Conservation (phyloP, 1,284 basidiomycete genomes). For the Lentinus polychrous region DNA sequence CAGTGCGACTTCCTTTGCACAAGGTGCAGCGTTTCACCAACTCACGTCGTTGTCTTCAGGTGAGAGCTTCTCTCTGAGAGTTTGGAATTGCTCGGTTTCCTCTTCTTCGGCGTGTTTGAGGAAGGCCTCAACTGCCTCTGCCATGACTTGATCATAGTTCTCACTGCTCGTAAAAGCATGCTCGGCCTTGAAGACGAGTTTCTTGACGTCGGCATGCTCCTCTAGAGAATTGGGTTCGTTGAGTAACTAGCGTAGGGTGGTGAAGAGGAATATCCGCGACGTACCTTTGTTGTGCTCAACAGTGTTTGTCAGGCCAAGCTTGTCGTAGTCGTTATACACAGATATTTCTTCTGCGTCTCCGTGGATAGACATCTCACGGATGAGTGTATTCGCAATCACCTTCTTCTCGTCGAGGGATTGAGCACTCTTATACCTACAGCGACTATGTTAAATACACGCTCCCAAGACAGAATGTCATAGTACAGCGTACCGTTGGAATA, state of each 20-base stretch:
- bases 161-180: slow-evolving; percentile 7
- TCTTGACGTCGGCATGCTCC: slow-evolving; percentile 20
- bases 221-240: slow-evolving; percentile 5
- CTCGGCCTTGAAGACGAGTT: slow-evolving; percentile 17
- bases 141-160: slow-evolving; percentile 17
- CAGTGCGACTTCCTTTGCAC: not conserved
- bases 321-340: slow-evolving; percentile 19
- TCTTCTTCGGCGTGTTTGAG: slow-evolving; percentile 20
- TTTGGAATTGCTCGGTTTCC: slow-evolving; percentile 17
- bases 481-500: slow-evolving; percentile 13
- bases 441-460: not conserved
- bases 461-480: not conserved
- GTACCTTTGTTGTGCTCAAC: slow-evolving; percentile 18
- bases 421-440: slow-evolving; percentile 12
- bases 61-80: slow-evolving; percentile 13
- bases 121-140: slow-evolving; percentile 19
- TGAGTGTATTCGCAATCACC: slow-evolving; percentile 20
- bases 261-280: not conserved
- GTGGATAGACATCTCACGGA: slow-evolving; percentile 23
- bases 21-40: not conserved
- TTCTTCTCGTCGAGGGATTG: slow-evolving; percentile 14
- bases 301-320: slow-evolving; percentile 15
- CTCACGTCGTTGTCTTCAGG: slow-evolving; percentile 19
- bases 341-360: slow-evolving; percentile 22
- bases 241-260: not conserved